These are phyloP conservation scores for Salvia sclarea DNA, from an alignment of 305 asterid genomes.

Conservation along the genomic window DNA sequence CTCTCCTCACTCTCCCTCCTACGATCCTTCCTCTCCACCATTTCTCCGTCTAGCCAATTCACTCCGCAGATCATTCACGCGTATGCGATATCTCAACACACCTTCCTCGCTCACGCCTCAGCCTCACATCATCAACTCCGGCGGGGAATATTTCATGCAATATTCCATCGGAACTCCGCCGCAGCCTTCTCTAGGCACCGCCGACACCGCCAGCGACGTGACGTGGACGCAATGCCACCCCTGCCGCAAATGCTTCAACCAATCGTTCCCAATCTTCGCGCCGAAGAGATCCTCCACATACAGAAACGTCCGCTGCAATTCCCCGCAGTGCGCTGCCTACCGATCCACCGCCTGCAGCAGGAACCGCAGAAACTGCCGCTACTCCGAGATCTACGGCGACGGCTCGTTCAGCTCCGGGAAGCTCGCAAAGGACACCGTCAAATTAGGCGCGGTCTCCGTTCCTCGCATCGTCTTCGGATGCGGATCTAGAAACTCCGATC, in stretches of 20 bases:
- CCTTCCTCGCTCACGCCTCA: background rate
- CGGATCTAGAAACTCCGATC: background rate
- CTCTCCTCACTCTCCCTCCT: conserved; percentile 44
- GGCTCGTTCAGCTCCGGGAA: too few species aligned
- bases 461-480: background rate
- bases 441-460: background rate
- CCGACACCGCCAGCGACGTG: conserved; percentile 12
- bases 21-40: conserved; percentile 23
- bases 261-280: background rate
- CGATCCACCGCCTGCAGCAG: background rate
- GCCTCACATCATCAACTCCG: background rate
- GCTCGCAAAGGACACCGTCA: too few species aligned
- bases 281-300: background rate
- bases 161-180: conserved; percentile 49
- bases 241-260: conserved; percentile 43
- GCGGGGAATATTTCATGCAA: conserved; percentile 42
- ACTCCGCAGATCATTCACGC: conserved; percentile 32
- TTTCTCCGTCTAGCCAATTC: conserved; percentile 30
- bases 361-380: background rate
- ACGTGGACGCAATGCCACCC: conserved; percentile 60
- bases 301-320: background rate
- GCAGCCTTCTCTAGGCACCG: conserved; percentile 32
- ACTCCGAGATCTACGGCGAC: background rate
- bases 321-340: background rate
- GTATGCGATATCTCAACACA: background rate